phyloP scores from a whole-genome alignment of 306 rosid genomes.

The Clitoria ternatea region DNA sequence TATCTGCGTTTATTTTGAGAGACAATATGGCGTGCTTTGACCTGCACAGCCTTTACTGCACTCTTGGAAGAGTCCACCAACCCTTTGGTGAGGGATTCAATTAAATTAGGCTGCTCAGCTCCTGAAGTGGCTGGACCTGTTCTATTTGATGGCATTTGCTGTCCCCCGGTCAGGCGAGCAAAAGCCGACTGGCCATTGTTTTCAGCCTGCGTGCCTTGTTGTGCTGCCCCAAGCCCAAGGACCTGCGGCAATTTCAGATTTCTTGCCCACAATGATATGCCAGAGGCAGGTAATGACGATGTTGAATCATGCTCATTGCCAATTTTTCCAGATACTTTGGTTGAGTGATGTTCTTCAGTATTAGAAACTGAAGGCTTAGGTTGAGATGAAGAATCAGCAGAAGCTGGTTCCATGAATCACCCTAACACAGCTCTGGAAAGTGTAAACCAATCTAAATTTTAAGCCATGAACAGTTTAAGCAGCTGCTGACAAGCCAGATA shows the following conservation, averaged over 20 bases:
- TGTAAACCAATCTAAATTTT: not conserved
- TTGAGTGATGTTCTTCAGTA: slow-evolving; percentile 25
- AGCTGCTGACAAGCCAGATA: not conserved
- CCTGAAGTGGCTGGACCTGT: slow-evolving; percentile 27
- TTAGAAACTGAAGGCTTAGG: slow-evolving; percentile 26
- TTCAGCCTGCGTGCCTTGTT: slow-evolving; percentile 34
- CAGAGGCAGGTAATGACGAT: slow-evolving; percentile 31
- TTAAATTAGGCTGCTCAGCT: slow-evolving; percentile 42
- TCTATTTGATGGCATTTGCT: slow-evolving; percentile 43
- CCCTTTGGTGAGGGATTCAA: slow-evolving; percentile 73
- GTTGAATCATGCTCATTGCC: slow-evolving; percentile 24
- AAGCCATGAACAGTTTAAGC: not conserved
- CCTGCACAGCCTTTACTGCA: slow-evolving; percentile 89
- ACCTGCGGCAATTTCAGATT: slow-evolving; percentile 39
- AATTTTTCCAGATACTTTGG: slow-evolving; percentile 33
- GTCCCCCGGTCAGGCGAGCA: slow-evolving; percentile 51
- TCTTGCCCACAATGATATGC: slow-evolving; percentile 49
- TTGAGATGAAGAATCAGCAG: slow-evolving; percentile 23
- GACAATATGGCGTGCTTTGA: slow-evolving; percentile 89
- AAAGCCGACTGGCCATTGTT: slow-evolving; percentile 47
- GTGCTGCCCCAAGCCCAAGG: slow-evolving; percentile 33
- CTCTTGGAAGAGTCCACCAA: slow-evolving; percentile 64
- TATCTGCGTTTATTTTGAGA: slow-evolving; percentile 92
- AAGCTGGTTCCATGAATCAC: slow-evolving; percentile 40
- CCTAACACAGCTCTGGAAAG: slow-evolving; percentile 18